Base-by-base conservation (phyloP, 495 filamentous ascomycete genomes). In the Penicillium coffeae region DNA sequence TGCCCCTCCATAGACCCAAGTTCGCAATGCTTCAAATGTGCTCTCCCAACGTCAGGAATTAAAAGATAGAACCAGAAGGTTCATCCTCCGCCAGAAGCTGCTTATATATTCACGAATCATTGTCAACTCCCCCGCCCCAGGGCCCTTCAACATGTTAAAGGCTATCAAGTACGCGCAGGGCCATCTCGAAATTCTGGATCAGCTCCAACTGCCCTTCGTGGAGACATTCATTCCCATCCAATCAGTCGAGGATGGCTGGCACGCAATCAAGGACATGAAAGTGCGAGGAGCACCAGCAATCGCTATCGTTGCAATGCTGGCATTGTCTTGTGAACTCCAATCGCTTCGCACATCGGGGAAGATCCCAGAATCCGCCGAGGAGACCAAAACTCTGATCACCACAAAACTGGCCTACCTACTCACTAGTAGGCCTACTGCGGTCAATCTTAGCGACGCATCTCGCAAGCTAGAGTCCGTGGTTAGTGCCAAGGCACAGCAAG, bases 211-310 rank as follows among this genome's bases (percentile, higher is more conserved):
- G 12, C 93, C 93, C n/a, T 90, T 95, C 56, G 77, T 87, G 52
- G 83, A 87, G 59, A 75, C 83, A 55, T 97, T 89, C 58, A 84
- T 93, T 49, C 59, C 82, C 32, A 82, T 98, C 41, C 72, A 66
- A 12, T 86, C 83, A 10, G 79, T 81, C 53, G 77, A 90, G 54
- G 88, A 96, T 70, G 93, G 87, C 13, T 97, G 90, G 78, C 79
- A 90, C 64, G 88, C 89, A 41, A 98, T 98, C 64, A 87, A 87
- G 62, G 78, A 87, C 15, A 98, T 98, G 93, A 82, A 89, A 48
- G 92, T 96, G 18, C 80, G 90, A 66, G 89, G 93, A 21, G 93
- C 93, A 10, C 93, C 93, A 15, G 93, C 94, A 34, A 98, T 98
- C 59, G 93, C 94, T 27, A 96, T 98, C 44, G 93, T 98, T 13